Evolutionary conservation across 352 stramenopile species (phyloP).

Genomic region (Globisporangium heterothallicum): DNA sequence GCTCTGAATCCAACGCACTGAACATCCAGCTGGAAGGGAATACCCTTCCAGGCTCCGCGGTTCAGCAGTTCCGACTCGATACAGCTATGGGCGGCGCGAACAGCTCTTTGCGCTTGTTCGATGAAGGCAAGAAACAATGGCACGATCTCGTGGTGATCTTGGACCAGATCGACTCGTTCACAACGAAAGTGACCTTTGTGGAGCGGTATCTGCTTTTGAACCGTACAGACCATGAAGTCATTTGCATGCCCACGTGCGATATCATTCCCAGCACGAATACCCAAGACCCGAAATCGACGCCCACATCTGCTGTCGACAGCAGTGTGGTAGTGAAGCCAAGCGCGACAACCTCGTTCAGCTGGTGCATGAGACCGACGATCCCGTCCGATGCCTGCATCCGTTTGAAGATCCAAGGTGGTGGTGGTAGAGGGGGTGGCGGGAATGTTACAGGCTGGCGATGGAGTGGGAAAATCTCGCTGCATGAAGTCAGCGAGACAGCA

Average conservation of each 20-base stretch:
- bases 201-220: constrained; percentile 80
- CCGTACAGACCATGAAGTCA: constrained; percentile 51
- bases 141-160: constrained; percentile 73
- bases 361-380: constrained; percentile 37
- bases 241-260: constrained; percentile 44
- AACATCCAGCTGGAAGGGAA: constrained; percentile 69
- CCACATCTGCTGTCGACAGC: constrained; percentile 14
- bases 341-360: constrained; percentile 63
- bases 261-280: constrained; percentile 16
- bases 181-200: constrained; percentile 76
- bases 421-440: constrained; percentile 11
- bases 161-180: constrained; percentile 56
- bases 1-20: constrained; percentile 58
- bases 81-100: constrained; percentile 46
- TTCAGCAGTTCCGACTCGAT: constrained; percentile 56
- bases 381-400: constrained; percentile 63
- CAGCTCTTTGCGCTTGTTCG: constrained; percentile 63
- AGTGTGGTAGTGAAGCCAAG: constrained; percentile 23
- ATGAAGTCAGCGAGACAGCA: constrained; percentile 80
- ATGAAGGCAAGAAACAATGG: constrained; percentile 65
- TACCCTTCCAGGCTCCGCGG: constrained; percentile 35
- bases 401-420: constrained; percentile 37
- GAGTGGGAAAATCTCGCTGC: constrained; percentile 77
- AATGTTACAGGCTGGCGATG: constrained; percentile 55
- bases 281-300: background rate